Base-by-base conservation (phyloP, 768 basidiomycete genomes). In the Phallus indusiatus region DNA sequence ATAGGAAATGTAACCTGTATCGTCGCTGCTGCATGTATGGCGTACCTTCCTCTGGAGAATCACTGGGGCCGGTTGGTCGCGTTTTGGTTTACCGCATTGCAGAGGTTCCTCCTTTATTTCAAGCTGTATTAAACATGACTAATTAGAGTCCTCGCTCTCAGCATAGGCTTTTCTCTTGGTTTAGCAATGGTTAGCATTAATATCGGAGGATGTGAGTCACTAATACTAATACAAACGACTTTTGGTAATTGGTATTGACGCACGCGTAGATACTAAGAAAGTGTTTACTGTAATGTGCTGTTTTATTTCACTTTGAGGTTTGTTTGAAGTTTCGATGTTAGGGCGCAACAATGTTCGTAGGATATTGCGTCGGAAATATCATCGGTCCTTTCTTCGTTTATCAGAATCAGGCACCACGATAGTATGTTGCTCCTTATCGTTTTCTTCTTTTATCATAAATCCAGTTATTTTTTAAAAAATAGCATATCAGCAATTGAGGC, bases 1-100 rank as follows among this genome's bases (percentile, higher is more conserved):
- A 52, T 63, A 28, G 65, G 67, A n/a, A 68, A 67, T 61, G 65
- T 68, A 35, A 66, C 68, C 14, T 73, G 72, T 62, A 69, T 74
- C 58, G 67, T 68, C 37, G 67, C 69, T 2, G 67, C 69, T 12
- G 67, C 66, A 16, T 65, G 62, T 36, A 55, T 72, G 54, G 66
- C 69, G 5, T 72, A 70, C 56, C 63, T 67, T 16, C 71, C 71
- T 1, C 48, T 63, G 10, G 64, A 63, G 12, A 61, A 66, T 28
- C 66, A 65, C 53, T 70, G 70, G 70, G 66, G 61, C 50, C 64
- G 71, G 11, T 62, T 72, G 5, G 67, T 72, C 47, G 68, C 69
- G 21, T 69, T 68, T 53, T 71, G 70, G 70, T 69, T 71, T 61
- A 70, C 68, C 0, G 51, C 60, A 0, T 67, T 68, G 48, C 57